Conservation (phyloP, 73 alveolate species). For the Uronychia setigera region DNA sequence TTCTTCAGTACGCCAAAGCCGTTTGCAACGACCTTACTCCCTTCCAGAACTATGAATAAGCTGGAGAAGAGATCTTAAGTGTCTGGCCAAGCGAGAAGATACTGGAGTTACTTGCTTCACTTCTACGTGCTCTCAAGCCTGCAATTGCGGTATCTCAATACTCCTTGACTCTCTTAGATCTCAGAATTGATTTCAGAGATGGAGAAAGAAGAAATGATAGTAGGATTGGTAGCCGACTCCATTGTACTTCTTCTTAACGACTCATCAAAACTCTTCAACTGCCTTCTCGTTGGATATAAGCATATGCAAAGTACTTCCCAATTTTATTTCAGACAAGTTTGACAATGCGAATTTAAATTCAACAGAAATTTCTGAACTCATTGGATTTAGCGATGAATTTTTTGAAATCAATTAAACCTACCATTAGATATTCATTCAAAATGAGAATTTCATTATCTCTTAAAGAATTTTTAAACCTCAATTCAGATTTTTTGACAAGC, state of each 20-base stretch:
- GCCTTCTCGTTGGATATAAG: not conserved
- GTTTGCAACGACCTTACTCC: not conserved
- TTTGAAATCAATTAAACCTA: not conserved
- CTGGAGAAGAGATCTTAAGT: not conserved
- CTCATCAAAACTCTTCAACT: not conserved
- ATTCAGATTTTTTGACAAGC: too few species aligned
- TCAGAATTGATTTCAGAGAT: not conserved
- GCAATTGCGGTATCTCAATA: not conserved
- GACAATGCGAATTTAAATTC: not conserved
- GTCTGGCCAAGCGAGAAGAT: not conserved
- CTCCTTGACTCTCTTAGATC: not conserved
- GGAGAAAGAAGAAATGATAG: not conserved
- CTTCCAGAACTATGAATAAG: not conserved
- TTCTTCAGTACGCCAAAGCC: not conserved
- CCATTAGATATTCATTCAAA: not conserved
- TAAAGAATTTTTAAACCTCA: not conserved
- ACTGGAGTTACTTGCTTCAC: not conserved
- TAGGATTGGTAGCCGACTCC: not conserved
- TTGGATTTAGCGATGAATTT: not conserved
- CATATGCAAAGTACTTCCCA: not conserved
- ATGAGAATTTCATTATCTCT: not conserved
- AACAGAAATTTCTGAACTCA: not conserved
- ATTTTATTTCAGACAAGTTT: not conserved
- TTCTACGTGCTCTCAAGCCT: not conserved
- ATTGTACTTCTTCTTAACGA: not conserved